Evolutionary conservation across 164 flowering plant species (phyloP).

Genomic region (Protea cynaroides): DNA sequence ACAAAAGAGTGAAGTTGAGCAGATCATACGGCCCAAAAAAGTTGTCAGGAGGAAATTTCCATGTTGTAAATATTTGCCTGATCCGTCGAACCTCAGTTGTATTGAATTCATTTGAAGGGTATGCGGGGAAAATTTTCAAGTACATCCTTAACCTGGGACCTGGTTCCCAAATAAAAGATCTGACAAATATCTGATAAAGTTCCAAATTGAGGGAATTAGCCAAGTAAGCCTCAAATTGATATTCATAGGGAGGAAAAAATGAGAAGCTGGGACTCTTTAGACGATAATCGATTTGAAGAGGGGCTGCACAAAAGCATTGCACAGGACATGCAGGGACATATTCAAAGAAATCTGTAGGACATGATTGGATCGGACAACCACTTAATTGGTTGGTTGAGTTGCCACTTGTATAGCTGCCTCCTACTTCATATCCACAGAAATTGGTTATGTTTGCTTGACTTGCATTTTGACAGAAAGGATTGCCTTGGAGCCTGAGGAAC

Average conservation of each 20-base stretch:
- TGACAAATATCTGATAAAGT: slow-evolving; percentile 40
- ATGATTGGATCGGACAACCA: slow-evolving; percentile 35
- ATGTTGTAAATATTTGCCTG: slow-evolving; percentile 35
- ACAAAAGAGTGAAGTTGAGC: slow-evolving; percentile 62
- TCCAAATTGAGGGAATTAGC: slow-evolving; percentile 36
- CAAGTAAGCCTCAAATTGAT: slow-evolving; percentile 32
- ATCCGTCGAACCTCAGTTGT: slow-evolving; percentile 50
- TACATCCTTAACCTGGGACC: slow-evolving; percentile 73
- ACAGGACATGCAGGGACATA: slow-evolving; percentile 40
- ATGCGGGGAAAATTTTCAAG: slow-evolving; percentile 49
- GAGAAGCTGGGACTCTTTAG: slow-evolving; percentile 71
- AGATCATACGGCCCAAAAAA: slow-evolving; percentile 82
- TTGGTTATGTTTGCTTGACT: slow-evolving; percentile 15
- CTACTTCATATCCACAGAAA: slow-evolving; percentile 35
- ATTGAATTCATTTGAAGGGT: slow-evolving; percentile 27
- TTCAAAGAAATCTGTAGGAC: slow-evolving; percentile 48
- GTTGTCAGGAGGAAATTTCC: slow-evolving; percentile 39
- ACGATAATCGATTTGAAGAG: slow-evolving; percentile 51
- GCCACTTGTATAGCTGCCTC: slow-evolving; percentile 12
- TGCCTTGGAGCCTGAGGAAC: slow-evolving; percentile 61
- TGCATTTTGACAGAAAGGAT: slow-evolving; percentile 48
- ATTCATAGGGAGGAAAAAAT: slow-evolving; percentile 42
- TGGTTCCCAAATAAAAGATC: slow-evolving; percentile 46
- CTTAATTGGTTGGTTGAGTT: slow-evolving; percentile 18
- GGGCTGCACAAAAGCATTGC: slow-evolving; percentile 59